These are phyloP conservation scores for Lipomyces sp. DNA, from an alignment of 805 yeast species.

Conservation along the genomic window DNA sequence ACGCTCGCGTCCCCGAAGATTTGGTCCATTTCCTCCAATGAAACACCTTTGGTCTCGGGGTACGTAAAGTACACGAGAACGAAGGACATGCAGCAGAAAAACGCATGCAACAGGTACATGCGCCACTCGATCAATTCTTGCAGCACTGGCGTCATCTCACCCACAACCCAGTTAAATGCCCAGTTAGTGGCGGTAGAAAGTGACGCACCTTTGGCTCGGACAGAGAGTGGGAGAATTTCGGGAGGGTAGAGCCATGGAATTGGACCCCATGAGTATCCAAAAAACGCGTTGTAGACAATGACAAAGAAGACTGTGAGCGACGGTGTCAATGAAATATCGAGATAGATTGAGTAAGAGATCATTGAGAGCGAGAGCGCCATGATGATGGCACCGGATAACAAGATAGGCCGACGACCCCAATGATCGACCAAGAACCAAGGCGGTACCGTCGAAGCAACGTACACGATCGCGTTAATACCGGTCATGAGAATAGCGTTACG, in stretches of 20 bases:
- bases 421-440: constrained; percentile 90
- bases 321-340: constrained; percentile 62
- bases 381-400: constrained; percentile 74
- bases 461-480: constrained; percentile 71
- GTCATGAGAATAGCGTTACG: constrained; percentile 88
- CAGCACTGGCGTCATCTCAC: constrained; percentile 86
- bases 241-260: constrained; percentile 40
- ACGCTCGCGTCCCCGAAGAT: constrained; percentile 70
- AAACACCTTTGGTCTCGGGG: constrained; percentile 90
- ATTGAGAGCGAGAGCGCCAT: constrained; percentile 74
- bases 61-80: constrained; percentile 71
- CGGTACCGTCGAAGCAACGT: constrained; percentile 71
- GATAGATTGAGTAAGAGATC: constrained; percentile 65
- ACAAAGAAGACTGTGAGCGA: constrained; percentile 75
- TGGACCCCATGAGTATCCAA: constrained; percentile 87
- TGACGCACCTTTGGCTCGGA: constrained; percentile 89
- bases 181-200: constrained; percentile 90
- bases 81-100: constrained; percentile 74
- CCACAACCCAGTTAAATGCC: constrained; percentile 90
- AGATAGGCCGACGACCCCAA: constrained; percentile 90
- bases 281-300: constrained; percentile 74
- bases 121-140: constrained; percentile 79
- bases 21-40: constrained; percentile 89
- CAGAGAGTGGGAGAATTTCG: constrained; percentile 70
- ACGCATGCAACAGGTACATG: constrained; percentile 79